Evolutionary conservation across 164 flowering plant species (phyloP).

Genomic region (Platanus orientalis): DNA sequence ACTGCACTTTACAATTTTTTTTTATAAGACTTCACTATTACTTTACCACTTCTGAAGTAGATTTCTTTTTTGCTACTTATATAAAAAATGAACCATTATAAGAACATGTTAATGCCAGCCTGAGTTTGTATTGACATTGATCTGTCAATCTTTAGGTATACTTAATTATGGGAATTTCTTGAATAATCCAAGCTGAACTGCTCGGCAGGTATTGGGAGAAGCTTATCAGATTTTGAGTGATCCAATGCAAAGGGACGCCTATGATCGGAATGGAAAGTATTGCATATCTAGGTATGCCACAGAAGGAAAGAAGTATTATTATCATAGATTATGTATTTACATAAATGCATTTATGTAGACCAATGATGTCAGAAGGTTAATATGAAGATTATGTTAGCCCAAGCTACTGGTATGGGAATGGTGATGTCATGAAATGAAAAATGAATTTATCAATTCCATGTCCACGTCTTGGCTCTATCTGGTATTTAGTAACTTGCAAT

Average conservation of each 20-base stretch:
- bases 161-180: not conserved
- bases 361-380: too few species aligned
- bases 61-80: not conserved
- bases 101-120: not conserved
- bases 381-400: too few species aligned
- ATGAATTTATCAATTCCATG: not conserved
- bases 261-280: conserved; percentile 74
- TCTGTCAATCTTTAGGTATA: not conserved
- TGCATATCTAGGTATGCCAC: conserved; percentile 54
- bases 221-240: conserved; percentile 95
- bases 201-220: conserved; percentile 72
- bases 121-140: not conserved
- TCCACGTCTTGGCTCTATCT: not conserved
- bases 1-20: not conserved
- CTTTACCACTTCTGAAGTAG: not conserved
- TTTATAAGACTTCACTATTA: not conserved
- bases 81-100: not conserved
- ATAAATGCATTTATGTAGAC: not conserved
- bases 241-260: conserved; percentile 73
- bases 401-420: not conserved
- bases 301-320: not conserved
- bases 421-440: not conserved
- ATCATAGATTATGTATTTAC: not conserved
- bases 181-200: not conserved
- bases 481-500: not conserved